A percentile compares a stretch with the other conserved stretches of the same genome.
Evolutionary conservation across 768 basidiomycete species (phyloP).

Genomic region (Psilocybe sp.): DNA sequence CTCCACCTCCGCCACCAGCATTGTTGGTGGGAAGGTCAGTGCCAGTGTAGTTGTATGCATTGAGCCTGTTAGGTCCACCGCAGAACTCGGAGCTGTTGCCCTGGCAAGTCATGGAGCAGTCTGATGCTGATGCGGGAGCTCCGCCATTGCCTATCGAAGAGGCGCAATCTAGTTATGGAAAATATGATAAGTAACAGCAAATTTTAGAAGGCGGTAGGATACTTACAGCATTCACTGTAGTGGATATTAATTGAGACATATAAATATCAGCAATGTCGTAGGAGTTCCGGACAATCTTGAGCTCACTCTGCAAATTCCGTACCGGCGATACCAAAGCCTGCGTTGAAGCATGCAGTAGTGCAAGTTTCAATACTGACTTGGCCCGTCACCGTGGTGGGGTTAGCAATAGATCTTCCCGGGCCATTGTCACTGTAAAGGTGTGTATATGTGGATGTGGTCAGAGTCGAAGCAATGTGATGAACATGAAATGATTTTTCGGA

Average conservation of each 20-base stretch:
- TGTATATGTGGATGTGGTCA: neutral
- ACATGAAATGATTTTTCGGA: constrained; percentile 1
- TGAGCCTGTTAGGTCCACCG: constrained; percentile 68
- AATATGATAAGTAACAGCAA: constrained; percentile 1
- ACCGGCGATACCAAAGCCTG: constrained; percentile 39
- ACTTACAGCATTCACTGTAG: constrained; percentile 53
- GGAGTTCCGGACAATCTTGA: neutral
- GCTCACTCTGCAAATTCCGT: constrained; percentile 38
- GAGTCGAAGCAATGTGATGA: constrained; percentile 22
- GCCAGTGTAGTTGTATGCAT: constrained; percentile 70
- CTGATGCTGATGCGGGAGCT: constrained; percentile 41
- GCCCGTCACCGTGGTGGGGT: constrained; percentile 32
- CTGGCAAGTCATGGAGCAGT: constrained; percentile 65
- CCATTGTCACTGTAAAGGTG: constrained; percentile 37
- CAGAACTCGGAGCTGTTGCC: constrained; percentile 68
- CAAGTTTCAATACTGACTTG: constrained; percentile 54
- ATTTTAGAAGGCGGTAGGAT: neutral
- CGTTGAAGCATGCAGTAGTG: constrained; percentile 57
- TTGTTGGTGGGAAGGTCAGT: constrained; percentile 40
- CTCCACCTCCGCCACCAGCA: constrained; percentile 33
- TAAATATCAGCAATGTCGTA: neutral
- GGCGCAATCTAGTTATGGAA: constrained; percentile 44
- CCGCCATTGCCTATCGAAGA: constrained; percentile 42
- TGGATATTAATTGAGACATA: neutral
- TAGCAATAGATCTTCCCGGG: constrained; percentile 40